These are phyloP conservation scores for Blastocystis sp. DNA, from an alignment of 352 stramenopile species.

Conservation along the genomic window DNA sequence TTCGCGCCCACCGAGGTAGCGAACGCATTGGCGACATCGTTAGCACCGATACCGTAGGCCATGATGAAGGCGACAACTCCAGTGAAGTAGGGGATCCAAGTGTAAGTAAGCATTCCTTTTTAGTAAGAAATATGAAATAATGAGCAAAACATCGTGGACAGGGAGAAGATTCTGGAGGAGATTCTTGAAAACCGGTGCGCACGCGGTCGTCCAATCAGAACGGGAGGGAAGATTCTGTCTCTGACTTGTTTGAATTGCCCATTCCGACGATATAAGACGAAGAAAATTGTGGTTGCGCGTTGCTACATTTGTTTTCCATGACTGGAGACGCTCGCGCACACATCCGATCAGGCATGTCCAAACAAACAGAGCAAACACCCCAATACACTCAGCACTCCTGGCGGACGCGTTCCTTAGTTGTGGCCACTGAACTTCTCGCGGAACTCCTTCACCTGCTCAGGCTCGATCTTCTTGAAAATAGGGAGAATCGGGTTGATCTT, in stretches of 20 bases:
- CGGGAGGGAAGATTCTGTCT: neutral
- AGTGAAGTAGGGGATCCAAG: slow-evolving; percentile 65
- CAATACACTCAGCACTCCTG: neutral
- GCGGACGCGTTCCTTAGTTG: neutral
- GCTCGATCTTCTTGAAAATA: slow-evolving; percentile 74
- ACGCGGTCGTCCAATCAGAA: neutral
- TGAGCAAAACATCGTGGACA: slow-evolving; percentile 7
- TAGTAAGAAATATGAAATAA: slow-evolving; percentile 12
- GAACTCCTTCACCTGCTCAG: slow-evolving; percentile 67
- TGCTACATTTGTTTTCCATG: no score
- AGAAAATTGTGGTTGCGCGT: no score
- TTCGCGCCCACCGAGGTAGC: slow-evolving; percentile 82
- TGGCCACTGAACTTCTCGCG: slow-evolving; percentile 57
- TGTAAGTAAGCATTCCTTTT: slow-evolving; percentile 48
- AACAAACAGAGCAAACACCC: neutral
- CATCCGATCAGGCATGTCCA: no score
- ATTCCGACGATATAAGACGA: no score
- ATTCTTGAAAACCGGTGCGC: slow-evolving; percentile 7
- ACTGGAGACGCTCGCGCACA: no score
- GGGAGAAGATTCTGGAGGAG: slow-evolving; percentile 30
- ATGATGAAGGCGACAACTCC: slow-evolving; percentile 62
- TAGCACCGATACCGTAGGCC: slow-evolving; percentile 77
- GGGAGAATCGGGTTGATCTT: slow-evolving; percentile 56
- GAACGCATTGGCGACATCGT: slow-evolving; percentile 86
- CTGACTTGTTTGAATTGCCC: neutral